Base-by-base conservation (phyloP, 2,329 filamentous ascomycete species). In the Magnaporthiopsis incrustans region DNA sequence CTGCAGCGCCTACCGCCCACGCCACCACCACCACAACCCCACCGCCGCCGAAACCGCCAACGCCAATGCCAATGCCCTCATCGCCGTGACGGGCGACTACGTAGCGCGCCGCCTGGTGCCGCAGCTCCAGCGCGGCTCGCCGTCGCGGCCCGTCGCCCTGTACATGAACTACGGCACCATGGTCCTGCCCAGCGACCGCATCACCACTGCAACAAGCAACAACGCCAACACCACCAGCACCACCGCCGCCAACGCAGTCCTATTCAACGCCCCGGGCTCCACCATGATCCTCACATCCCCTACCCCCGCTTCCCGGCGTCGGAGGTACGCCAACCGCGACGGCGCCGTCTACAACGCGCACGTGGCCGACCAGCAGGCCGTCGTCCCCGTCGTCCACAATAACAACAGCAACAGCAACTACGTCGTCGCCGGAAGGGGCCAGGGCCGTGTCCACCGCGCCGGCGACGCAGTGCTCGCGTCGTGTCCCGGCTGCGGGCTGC, bases 131-230 rank as follows among this genome's bases (percentile, higher is more conserved):
- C 14, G 27, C 25, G 57, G 57, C 57, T 11, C 57, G 6, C 57
- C 57, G 7, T 26, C 25, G 25, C 57, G 57, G 12, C 57, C 57
- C 57, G 57, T 58, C 8, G 30, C 57, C 2, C n/a, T 58, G 15
- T 27, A 2, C n/a, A 58, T 58, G 57, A 58, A 58, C 57, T 58
- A 58, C 57, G 57, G 57, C 57, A 58, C 57, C 57, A 27, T 58
- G 57, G 57, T 58, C 25, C 15, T 58, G 57, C 57, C 25, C 25
- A 32, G 27, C 57, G 26, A 30, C 57, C 4, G 7, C n/a, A 25
- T 58, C 57, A 30, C 27, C n/a, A 30, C 25, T 1, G 8, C 18
- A 18, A 7, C 1, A 18, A 10, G 4, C 56, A 8, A 1, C 56
- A 8, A 10, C n/a, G 3, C 3, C 56, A 57, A 6, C n/a, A 25